Conservation (phyloP, 768 basidiomycete species). For the Phaeotremella skinneri region DNA sequence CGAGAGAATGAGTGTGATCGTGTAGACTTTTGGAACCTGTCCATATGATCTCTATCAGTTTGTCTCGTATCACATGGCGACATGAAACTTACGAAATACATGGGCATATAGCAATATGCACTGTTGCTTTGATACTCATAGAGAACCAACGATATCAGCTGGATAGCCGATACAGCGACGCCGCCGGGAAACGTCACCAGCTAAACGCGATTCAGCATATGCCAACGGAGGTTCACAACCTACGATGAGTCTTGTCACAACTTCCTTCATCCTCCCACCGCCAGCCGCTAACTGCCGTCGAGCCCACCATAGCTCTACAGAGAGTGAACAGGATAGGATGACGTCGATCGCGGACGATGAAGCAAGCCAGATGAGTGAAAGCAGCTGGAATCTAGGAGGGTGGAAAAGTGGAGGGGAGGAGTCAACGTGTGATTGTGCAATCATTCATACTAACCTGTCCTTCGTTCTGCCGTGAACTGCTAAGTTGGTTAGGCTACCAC, state of each 20-base stretch:
- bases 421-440: too few species aligned
- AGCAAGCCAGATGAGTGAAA: constrained; percentile 19
- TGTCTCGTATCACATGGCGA: background rate
- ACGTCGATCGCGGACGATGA: constrained; percentile 26
- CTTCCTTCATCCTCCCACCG: constrained; percentile 27
- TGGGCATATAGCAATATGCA: constrained; percentile 33
- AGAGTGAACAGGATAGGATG: constrained; percentile 19
- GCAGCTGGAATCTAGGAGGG: background rate
- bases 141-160: constrained; percentile 25
- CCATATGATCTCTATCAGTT: background rate
- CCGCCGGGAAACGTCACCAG: constrained; percentile 39
- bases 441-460: background rate
- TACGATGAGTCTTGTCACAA: constrained; percentile 34
- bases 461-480: background rate
- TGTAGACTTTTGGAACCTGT: constrained; percentile 40
- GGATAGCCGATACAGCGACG: constrained; percentile 26
- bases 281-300: constrained; percentile 22
- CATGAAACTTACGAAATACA: constrained; percentile 23
- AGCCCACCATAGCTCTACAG: constrained; percentile 37
- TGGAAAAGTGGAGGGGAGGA: too few species aligned
- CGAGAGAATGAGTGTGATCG: constrained; percentile 39
- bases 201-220: constrained; percentile 13
- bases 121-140: constrained; percentile 11
- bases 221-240: background rate
- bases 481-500: constrained; percentile 8